A percentile compares a stretch with the other conserved stretches of the same genome.
phyloP scores from a whole-genome alignment of 192 early-diverging fungal genomes.

The Powellomyces hirtus region DNA sequence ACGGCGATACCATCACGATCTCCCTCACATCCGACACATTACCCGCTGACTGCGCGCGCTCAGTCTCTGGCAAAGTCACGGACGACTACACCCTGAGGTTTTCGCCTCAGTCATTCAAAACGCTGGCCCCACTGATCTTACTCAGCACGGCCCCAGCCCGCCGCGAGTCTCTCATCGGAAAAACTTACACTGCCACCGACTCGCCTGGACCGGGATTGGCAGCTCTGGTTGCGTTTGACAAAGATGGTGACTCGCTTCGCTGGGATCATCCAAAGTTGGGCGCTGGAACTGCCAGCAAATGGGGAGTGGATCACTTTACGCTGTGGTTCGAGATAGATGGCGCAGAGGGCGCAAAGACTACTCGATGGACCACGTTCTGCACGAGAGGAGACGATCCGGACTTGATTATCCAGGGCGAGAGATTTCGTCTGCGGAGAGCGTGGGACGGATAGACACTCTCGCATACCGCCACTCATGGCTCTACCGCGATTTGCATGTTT shows the following conservation, averaged over 20 bases:
- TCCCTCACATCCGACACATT: background rate
- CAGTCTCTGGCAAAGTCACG: background rate
- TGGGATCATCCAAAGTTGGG: background rate
- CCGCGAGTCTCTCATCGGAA: background rate
- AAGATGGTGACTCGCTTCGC: background rate
- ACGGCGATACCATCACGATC: conserved; percentile 6
- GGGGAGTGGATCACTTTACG: background rate
- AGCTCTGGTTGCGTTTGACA: background rate
- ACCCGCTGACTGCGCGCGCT: background rate
- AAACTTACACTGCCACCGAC: background rate
- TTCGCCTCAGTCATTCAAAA: background rate
- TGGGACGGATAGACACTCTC: background rate
- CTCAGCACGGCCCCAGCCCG: background rate
- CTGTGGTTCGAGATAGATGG: background rate
- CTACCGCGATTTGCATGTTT: no score
- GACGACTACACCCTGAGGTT: conserved; percentile 11
- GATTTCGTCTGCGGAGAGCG: background rate
- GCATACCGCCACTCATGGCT: no score
- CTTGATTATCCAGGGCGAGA: background rate
- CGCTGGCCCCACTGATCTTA: background rate
- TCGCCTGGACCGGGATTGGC: background rate
- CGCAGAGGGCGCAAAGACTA: background rate
- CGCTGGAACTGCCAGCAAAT: background rate
- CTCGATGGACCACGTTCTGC: background rate
- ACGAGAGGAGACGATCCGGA: background rate